Base-by-base conservation (phyloP, 805 yeast species). In the Phaffomyces thermotolerans region DNA sequence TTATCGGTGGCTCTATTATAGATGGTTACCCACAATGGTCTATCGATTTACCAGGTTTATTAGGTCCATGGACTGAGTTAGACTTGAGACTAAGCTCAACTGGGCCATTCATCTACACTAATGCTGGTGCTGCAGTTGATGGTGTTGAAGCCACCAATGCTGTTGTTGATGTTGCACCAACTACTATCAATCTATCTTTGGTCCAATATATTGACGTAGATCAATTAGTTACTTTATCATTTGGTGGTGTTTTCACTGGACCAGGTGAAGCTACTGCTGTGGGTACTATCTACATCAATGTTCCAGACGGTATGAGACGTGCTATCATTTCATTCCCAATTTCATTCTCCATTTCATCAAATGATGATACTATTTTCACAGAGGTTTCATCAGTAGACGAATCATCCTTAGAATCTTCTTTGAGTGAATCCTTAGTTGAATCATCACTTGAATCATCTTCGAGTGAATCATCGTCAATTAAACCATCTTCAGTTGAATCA, bases 151-250 rank as follows among this genome's bases (percentile, higher is more conserved):
- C 41, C 7, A 6, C 33, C n/a, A 20, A 10, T 17, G 31, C 38
- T 10, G 40, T 37, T 14, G 32, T 18, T 25, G 25, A 23, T 4
- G 24, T 34, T 22, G 34, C 42, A 22, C 31, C 42, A 7, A 24
- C 17, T 7, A 39, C 37, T 10, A 17, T 23, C 14, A 22, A 8
- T 34, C 12, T 34, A 12, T 12, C 25, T 6, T 34, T 45, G 13
- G 31, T 13, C 4, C n/a, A 20, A 20, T 12, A 36, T 12, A 44
- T 49, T 40, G 45, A 47, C n/a, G 52, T 53, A 42, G 54, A 49
- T 38, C 45, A 41, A 33, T 39, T 43, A 27, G 27, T n/a, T 2
- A 8, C 23, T 5, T 17, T 42, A 4, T 12, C 10, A 20, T 23
- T 14, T 42, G 34, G 31, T 25, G 36, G 15, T n/a, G 42, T 22